These are phyloP conservation scores for Melampsora abietis-canadensis DNA, from an alignment of 1,284 basidiomycete genomes.

Conservation along the genomic window DNA sequence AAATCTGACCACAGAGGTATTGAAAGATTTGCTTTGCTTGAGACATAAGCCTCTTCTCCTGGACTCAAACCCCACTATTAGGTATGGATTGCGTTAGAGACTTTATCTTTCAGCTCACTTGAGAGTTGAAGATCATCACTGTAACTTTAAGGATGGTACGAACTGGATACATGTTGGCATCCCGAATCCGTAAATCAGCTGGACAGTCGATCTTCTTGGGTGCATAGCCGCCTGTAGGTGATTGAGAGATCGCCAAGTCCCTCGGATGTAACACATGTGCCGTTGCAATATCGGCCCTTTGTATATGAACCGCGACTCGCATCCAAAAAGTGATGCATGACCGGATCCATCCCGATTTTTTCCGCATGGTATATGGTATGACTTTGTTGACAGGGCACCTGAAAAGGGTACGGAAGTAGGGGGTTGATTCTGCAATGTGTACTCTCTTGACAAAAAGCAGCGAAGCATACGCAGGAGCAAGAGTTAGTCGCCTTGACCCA, in stretches of 20 bases:
- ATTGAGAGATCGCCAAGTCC: not conserved
- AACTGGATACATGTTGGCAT: conserved; percentile 32
- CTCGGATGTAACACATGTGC: too few relatives aligned
- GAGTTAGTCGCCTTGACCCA: too few relatives aligned
- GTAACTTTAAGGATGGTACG: not conserved
- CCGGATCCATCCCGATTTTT: too few relatives aligned
- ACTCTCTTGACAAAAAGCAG: too few relatives aligned
- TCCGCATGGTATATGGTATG: too few relatives aligned
- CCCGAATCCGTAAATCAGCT: conserved; percentile 17
- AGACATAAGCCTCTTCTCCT: conserved; percentile 14
- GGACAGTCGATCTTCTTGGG: conserved; percentile 20
- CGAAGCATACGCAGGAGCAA: too few relatives aligned
- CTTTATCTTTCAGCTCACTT: not conserved
- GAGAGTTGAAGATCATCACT: not conserved
- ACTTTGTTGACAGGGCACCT: too few relatives aligned
- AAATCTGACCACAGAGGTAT: conserved; percentile 20
- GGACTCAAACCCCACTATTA: conserved; percentile 27
- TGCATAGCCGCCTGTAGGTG: conserved; percentile 33
- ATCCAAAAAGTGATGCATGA: too few relatives aligned
- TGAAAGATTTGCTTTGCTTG: conserved; percentile 30
- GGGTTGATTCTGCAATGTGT: too few relatives aligned
- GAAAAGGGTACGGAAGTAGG: too few relatives aligned
- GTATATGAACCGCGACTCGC: too few relatives aligned
- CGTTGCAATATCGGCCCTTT: too few relatives aligned
- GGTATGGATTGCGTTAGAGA: not conserved